These are phyloP conservation scores for Candida ovalis DNA, from an alignment of 805 yeast species.

Conservation along the genomic window DNA sequence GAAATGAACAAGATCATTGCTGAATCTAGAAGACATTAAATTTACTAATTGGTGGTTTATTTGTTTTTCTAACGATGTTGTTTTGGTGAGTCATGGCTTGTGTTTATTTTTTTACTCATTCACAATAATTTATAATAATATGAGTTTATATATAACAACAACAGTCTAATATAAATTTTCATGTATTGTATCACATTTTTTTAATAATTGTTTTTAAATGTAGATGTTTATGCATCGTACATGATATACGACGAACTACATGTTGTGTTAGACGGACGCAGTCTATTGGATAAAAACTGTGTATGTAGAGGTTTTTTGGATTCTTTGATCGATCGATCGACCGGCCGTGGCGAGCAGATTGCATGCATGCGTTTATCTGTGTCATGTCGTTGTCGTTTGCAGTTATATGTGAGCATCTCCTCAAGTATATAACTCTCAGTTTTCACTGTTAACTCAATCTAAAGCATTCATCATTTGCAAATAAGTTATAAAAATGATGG, in stretches of 20 bases:
- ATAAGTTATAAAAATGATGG: background rate
- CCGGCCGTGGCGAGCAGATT: too few species aligned
- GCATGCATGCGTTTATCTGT: too few species aligned
- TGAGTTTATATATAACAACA: constrained; percentile 5
- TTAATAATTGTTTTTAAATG: background rate
- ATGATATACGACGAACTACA: too few species aligned
- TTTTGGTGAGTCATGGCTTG: background rate
- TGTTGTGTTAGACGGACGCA: too few species aligned
- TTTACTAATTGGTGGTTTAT: constrained; percentile 2
- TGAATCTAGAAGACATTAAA: constrained; percentile 91
- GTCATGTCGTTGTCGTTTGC: too few species aligned
- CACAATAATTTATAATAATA: background rate
- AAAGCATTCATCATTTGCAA: background rate
- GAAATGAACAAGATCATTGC: constrained; percentile 95
- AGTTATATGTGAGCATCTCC: too few species aligned
- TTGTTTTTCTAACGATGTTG: background rate
- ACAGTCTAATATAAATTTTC: constrained; percentile 6
- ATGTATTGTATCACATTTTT: constrained; percentile 2
- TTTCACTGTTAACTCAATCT: too few species aligned
- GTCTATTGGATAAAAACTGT: too few species aligned
- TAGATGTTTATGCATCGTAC: too few species aligned
- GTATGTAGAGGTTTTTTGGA: too few species aligned
- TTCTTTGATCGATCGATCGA: too few species aligned
- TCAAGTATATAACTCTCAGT: too few species aligned
- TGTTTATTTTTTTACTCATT: constrained; percentile 1